Evolutionary conservation across 352 stramenopile genomes (phyloP), one percentile per base, ranked within the genome.

Genomic region (Globisporangium ultimum): DNA sequence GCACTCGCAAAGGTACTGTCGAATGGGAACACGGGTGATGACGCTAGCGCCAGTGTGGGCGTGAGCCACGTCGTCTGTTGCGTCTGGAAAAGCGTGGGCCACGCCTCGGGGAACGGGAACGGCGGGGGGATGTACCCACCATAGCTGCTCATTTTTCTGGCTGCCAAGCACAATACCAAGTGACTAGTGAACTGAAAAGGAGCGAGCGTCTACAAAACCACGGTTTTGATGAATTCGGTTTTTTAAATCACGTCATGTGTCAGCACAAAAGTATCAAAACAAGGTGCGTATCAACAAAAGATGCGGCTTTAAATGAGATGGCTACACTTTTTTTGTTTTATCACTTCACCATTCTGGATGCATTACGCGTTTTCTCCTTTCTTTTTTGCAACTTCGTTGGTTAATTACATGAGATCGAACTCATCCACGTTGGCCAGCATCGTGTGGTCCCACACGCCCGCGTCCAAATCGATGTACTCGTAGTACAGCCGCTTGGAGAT

Each of bases 51-150:
- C n/a, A 17, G 74, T 12, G 34, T 62, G 0, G 80, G 76, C 11
- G 63, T 82, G 18, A 94, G 70, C 84, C 84, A 93, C 17, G 28
- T 55, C 32, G 57, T 61, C 21, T 80, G 68, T 24, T 70, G 63
- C 42, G 66, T 63, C 42, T 76, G 64, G 41, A 84, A 78, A 22
- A 91, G 46, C 42, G 56, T 48, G 46, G 71, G 63, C 84, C 84
- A 94, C 40, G 61, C 70, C 55, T 89, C 75, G 17, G 80, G 80
- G 61, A 94, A 91, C 62, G 84, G 84, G 68, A 82, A 94, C 60
- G 84, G 84, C 60, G 84, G 84, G 50, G 78, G 84, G 52, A 91
- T 83, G 58, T 76, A 82, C 46, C 14, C 42, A 24, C 52, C 9
- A 38, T n/a, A 59, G 47, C 34, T 60, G 46, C 66, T 66, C 70